Conservation (phyloP, 495 filamentous ascomycete species). For the Melanomma pulvis-pyrius region DNA sequence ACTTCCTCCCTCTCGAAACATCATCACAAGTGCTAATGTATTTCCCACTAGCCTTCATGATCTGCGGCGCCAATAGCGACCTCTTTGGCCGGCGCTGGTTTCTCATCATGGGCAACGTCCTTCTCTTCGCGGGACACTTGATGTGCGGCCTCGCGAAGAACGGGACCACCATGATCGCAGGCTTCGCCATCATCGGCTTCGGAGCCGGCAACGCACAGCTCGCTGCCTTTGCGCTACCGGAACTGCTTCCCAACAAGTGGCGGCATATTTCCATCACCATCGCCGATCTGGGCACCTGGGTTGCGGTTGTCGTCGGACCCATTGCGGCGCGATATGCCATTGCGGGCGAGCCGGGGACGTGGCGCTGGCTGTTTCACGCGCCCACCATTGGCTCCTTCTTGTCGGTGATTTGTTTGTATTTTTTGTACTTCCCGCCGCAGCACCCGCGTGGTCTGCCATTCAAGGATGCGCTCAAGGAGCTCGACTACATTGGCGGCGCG, state of each 20-base stretch:
- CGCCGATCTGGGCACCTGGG: constrained; percentile 37
- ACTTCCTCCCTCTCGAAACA: not conserved
- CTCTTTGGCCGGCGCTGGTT: constrained; percentile 30
- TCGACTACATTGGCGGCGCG: constrained; percentile 38
- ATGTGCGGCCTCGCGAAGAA: constrained; percentile 25
- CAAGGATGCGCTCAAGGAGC: constrained; percentile 29
- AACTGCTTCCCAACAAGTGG: constrained; percentile 46
- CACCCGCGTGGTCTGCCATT: constrained; percentile 36
- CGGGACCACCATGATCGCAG: constrained; percentile 18
- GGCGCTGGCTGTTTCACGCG: constrained; percentile 35
- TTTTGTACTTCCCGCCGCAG: constrained; percentile 38
- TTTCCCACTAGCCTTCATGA: constrained; percentile 32
- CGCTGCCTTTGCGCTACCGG: constrained; percentile 44
- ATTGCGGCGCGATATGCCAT: constrained; percentile 40
- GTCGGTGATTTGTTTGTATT: constrained; percentile 30
- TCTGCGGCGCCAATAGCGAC: constrained; percentile 22
- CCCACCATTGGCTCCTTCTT: constrained; percentile 22
- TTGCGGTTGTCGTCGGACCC: constrained; percentile 43
- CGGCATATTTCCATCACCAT: constrained; percentile 38
- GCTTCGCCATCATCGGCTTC: constrained; percentile 24
- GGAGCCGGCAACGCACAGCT: constrained; percentile 30
- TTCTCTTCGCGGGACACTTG: constrained; percentile 16
- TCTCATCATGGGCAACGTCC: constrained; percentile 21
- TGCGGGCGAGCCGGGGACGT: constrained; percentile 14
- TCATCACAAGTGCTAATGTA: too few species aligned